Base-by-base conservation (phyloP, 2,329 filamentous ascomycete genomes). In the Hypoxylon sp. region DNA sequence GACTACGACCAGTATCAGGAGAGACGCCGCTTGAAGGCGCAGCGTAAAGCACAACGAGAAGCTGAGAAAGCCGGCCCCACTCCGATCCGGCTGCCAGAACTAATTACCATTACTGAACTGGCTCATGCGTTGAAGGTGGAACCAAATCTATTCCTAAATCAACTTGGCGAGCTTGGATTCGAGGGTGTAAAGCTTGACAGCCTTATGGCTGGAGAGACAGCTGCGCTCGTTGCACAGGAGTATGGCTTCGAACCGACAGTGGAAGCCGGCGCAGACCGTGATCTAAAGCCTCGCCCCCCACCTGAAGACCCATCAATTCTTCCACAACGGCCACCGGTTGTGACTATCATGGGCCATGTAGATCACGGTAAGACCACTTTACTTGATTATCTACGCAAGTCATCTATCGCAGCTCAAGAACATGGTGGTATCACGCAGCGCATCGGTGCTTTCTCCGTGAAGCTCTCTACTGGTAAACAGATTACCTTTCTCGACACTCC, bases 281-380 rank as follows among this genome's bases (percentile, higher is more conserved):
- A 99, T 78, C 81, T 99, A 41, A 87, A 86, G 67, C 86, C 92
- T 23, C 87, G 90, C 10, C 90, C 93, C 1, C 82, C 85, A 25
- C 87, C 89, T 7, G 89, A 90, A 74, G 93, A 95, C 78, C 86
- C 83, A 52, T 88, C 91, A 0, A 73, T 79, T 13, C 80, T 98
- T 6, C 93, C 94, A 1, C 80, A 83, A 34, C 89, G 97, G 14
- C 95, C 96, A 6, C 97, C 96, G 0, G 93, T 99, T 36, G 94
- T 99, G 41, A 98, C 97, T 0, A 99, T 99, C 76, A 99, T 99
- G 97, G 96, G 96, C 2, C 96, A 99, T 72, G 96, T 99, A 74
- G 97, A 99, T 78, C 96, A 99, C 79, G 96, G 96, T 59, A 99
- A 99, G 83, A 99, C 96, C 0, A 99, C 97, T 0, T 90, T 99